phyloP scores from a whole-genome alignment of 2,329 filamentous ascomycete species.

The Sarocladium kiliense region DNA sequence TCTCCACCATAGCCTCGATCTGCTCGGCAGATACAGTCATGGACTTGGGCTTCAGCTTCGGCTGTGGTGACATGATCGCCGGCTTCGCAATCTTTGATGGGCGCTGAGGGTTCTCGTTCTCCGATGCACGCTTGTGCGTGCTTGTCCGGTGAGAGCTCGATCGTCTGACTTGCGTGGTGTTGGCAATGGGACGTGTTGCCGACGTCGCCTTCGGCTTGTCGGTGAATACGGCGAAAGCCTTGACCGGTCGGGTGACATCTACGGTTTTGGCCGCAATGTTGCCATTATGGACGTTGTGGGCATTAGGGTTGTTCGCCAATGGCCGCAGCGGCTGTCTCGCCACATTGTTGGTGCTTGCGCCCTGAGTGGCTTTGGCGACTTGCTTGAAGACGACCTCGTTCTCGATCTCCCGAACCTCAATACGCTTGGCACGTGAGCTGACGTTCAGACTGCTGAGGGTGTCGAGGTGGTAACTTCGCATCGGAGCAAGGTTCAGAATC shows the following conservation, averaged over 20 bases:
- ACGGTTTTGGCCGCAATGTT: conserved; percentile 37
- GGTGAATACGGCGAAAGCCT: conserved; percentile 82
- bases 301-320: conserved; percentile 60
- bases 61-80: conserved; percentile 14
- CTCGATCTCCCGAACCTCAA: conserved; percentile 91
- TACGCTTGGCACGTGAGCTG: conserved; percentile 91
- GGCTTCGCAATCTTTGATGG: conserved; percentile 38
- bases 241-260: conserved; percentile 64
- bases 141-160: conserved; percentile 13
- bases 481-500: conserved; percentile 89
- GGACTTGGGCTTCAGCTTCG: conserved; percentile 20
- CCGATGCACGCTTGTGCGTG: conserved; percentile 37
- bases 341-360: conserved; percentile 31
- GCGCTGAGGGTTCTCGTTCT: conserved; percentile 26
- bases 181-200: conserved; percentile 26
- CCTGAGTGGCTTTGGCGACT: conserved; percentile 50
- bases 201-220: conserved; percentile 56
- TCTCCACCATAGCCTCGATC: conserved; percentile 89
- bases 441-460: conserved; percentile 92
- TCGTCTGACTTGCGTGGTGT: conserved; percentile 27
- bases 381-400: conserved; percentile 89
- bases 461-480: conserved; percentile 90
- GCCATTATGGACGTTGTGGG: conserved; percentile 66
- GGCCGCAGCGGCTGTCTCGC: conserved; percentile 74
- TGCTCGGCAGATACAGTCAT: conserved; percentile 61